Conservation (phyloP, 768 basidiomycete species). For the Pulveroboletus ravenelii region DNA sequence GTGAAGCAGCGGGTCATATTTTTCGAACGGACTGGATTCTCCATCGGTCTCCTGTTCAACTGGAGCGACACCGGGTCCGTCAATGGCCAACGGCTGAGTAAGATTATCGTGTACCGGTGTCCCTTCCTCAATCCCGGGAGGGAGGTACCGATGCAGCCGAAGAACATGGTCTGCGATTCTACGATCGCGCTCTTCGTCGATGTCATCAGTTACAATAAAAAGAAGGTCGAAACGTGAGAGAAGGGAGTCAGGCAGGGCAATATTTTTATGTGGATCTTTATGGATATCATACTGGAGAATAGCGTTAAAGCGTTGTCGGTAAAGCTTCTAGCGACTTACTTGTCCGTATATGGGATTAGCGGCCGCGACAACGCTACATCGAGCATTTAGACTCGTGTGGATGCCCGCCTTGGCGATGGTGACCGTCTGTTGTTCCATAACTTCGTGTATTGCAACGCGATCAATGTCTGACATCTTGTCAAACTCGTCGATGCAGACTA, state of each 20-base stretch:
- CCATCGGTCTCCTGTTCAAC: constrained; percentile 35
- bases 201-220: constrained; percentile 97
- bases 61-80: constrained; percentile 52
- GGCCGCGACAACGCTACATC: constrained; percentile 96
- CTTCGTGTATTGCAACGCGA: constrained; percentile 98
- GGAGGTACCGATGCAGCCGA: constrained; percentile 93
- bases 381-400: constrained; percentile 95
- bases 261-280: constrained; percentile 98
- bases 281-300: constrained; percentile 90
- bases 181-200: constrained; percentile 91
- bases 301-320: constrained; percentile 7
- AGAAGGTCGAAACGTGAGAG: constrained; percentile 98
- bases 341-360: constrained; percentile 99
- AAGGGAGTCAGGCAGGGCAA: constrained; percentile 94
- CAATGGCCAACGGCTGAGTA: constrained; percentile 82
- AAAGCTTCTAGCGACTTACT: constrained; percentile 40
- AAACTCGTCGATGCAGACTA: constrained; percentile 99
- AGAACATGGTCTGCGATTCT: constrained; percentile 96
- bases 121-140: constrained; percentile 95
- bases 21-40: constrained; percentile 79
- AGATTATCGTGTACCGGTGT: constrained; percentile 86
- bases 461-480: constrained; percentile 99
- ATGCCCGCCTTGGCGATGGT: constrained; percentile 99
- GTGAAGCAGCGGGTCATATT: constrained; percentile 93
- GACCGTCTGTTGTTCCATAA: constrained; percentile 99